Evolutionary conservation across 2,329 filamentous ascomycete species (phyloP), one percentile per base, ranked within the genome.

Genomic region (Diplodia corticola): DNA sequence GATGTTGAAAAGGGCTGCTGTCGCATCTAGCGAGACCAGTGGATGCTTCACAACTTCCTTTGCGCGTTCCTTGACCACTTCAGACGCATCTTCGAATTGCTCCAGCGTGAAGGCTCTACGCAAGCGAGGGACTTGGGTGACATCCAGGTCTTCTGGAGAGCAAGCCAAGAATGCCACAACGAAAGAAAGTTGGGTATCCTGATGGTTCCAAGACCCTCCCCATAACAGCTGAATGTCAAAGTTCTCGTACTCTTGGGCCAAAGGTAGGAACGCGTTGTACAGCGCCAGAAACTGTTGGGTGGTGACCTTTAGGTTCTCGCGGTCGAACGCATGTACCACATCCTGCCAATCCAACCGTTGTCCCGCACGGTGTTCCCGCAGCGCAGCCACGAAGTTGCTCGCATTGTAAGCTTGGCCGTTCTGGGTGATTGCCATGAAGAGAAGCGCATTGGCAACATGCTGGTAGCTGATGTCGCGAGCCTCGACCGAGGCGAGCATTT

Each of bases 181-280:
- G 75, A 98, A 97, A n/a, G 93, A 96, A 40, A 99, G 82, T 70
- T 98, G 94, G 0, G 95, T 92, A 69, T 96, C 89, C 15, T 90
- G 86, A 70, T 96, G 87, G 69, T 89, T 88, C 94, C 96, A 99
- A 68, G 87, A 73, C 7, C 93, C 93, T 67, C 93, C 93, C 93
- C 95, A 98, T 24, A 99, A 82, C 46, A 85, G 85, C 76, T 97
- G 93, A 51, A 99, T 90, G 74, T 97, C 92, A 71, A 98, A 88
- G 28, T 82, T 81, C 17, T 85, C 80, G 55, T 86, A 81, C 10
- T 86, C 84, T 35, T 80, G 77, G 2, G 93, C 91, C 64, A 95
- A 82, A 0, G 89, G 88, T 17, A 93, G 80, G 30, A 99, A 81
- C 4, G 91, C 90, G 65, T 90, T 86, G 80, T 95, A 97, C 3